Conservation (phyloP, 2,329 filamentous ascomycete species). For the Penicillium polonicum region DNA sequence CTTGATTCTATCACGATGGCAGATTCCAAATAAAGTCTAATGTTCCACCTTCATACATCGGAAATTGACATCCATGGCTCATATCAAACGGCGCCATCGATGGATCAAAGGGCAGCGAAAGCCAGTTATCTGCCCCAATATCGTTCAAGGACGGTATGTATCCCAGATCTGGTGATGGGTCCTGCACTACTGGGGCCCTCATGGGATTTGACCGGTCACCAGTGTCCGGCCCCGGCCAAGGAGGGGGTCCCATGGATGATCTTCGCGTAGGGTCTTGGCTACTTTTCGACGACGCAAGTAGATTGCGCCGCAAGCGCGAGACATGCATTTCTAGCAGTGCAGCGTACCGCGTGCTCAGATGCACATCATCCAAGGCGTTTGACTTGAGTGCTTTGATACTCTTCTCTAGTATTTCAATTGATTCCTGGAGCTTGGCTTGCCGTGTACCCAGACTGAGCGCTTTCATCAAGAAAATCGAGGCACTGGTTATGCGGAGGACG, state of each 20-base stretch:
- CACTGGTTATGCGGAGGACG: slow-evolving; percentile 55
- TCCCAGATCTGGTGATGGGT: slow-evolving; percentile 28
- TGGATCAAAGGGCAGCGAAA: slow-evolving; percentile 45
- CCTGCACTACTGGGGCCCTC: slow-evolving; percentile 24
- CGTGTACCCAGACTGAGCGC: slow-evolving; percentile 52
- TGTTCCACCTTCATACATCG: slow-evolving; percentile 41
- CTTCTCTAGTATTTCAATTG: slow-evolving; percentile 49
- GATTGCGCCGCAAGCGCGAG: slow-evolving; percentile 41
- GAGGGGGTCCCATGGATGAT: slow-evolving; percentile 33
- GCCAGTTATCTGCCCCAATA: slow-evolving; percentile 42
- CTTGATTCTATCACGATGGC: slow-evolving; percentile 29
- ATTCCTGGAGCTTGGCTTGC: slow-evolving; percentile 50
- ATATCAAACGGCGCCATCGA: slow-evolving; percentile 47
- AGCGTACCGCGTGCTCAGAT: slow-evolving; percentile 53
- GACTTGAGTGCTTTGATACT: slow-evolving; percentile 51
- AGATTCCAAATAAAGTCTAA: slow-evolving; percentile 48
- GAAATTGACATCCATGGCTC: slow-evolving; percentile 38
- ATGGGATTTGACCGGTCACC: slow-evolving; percentile 22
- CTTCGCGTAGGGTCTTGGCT: slow-evolving; percentile 26
- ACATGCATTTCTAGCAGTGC: slow-evolving; percentile 50
- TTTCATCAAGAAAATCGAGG: slow-evolving; percentile 56
- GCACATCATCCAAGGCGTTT: slow-evolving; percentile 53
- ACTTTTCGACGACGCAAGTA: slow-evolving; percentile 37
- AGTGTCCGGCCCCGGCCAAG: slow-evolving; percentile 28
- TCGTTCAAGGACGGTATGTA: slow-evolving; percentile 33